Evolutionary conservation across 306 rosid genomes (phyloP).

Genomic region (Sesbania bispinosa): DNA sequence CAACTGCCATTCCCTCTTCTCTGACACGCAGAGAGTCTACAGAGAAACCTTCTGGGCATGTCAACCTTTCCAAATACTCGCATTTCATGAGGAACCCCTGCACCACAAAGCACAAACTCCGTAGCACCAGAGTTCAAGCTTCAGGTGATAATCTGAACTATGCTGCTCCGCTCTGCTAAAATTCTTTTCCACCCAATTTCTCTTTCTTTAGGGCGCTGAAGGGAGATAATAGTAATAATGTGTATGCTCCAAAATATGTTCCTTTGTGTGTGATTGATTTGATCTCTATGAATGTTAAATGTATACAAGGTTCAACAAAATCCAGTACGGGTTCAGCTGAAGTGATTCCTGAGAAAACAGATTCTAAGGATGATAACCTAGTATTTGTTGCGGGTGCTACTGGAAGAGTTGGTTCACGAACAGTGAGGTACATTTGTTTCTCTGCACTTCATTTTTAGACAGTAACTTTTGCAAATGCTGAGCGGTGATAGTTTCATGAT

Average conservation of each 20-base stretch:
- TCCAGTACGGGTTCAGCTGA: constrained; percentile 35
- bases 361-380: constrained; percentile 58
- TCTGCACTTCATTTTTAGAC: neutral
- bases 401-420: constrained; percentile 91
- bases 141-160: constrained; percentile 41
- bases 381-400: constrained; percentile 99
- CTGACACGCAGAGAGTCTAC: constrained; percentile 29
- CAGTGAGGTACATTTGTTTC: constrained; percentile 66
- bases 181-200: neutral
- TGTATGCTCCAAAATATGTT: constrained; percentile 11
- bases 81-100: constrained; percentile 33
- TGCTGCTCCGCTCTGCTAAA: constrained; percentile 3
- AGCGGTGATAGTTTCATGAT: constrained; percentile 14
- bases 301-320: constrained; percentile 43
- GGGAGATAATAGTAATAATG: no score
- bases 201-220: no score
- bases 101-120: constrained; percentile 12
- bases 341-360: constrained; percentile 40
- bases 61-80: constrained; percentile 41
- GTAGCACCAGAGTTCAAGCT: constrained; percentile 49
- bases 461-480: constrained; percentile 1
- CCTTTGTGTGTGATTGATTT: constrained; percentile 23
- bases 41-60: constrained; percentile 34
- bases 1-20: constrained; percentile 56
- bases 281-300: constrained; percentile 9